phyloP scores from a whole-genome alignment of 768 basidiomycete genomes.

The Lactarius deliciosus region DNA sequence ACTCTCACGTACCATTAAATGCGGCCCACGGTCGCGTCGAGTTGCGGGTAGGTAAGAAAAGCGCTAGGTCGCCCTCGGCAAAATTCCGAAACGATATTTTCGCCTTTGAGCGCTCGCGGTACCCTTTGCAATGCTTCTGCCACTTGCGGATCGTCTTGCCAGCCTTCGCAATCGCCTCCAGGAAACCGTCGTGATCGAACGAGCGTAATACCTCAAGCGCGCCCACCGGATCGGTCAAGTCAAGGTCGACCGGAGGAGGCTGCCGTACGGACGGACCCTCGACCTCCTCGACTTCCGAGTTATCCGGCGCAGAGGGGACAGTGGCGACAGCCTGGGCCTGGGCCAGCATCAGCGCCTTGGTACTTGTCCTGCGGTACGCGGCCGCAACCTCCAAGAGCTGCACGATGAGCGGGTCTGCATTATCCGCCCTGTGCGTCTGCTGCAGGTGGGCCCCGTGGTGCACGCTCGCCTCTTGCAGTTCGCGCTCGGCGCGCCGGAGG shows the following conservation, averaged over 20 bases:
- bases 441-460: slow-evolving; percentile 65
- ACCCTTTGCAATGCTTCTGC: slow-evolving; percentile 96
- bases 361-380: slow-evolving; percentile 73
- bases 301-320: slow-evolving; percentile 45
- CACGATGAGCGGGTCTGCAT: slow-evolving; percentile 63
- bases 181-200: slow-evolving; percentile 81
- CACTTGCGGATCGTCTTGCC: slow-evolving; percentile 88
- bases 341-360: slow-evolving; percentile 63
- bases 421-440: slow-evolving; percentile 63
- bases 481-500: slow-evolving; percentile 64
- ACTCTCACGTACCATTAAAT: slow-evolving; percentile 72
- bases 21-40: slow-evolving; percentile 95
- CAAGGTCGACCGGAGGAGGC: slow-evolving; percentile 50
- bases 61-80: slow-evolving; percentile 86
- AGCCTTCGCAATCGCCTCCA: slow-evolving; percentile 77
- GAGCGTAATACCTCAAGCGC: slow-evolving; percentile 68
- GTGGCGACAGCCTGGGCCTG: slow-evolving; percentile 57
- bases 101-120: slow-evolving; percentile 87
- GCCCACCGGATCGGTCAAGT: slow-evolving; percentile 65
- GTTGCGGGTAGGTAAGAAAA: slow-evolving; percentile 94
- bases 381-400: slow-evolving; percentile 80
- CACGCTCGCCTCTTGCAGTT: slow-evolving; percentile 63
- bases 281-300: neutral
- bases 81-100: slow-evolving; percentile 97
- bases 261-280: slow-evolving; percentile 35